Evolutionary conservation across 1,284 basidiomycete species (phyloP).

Genomic region (Apiotrichum sp.): DNA sequence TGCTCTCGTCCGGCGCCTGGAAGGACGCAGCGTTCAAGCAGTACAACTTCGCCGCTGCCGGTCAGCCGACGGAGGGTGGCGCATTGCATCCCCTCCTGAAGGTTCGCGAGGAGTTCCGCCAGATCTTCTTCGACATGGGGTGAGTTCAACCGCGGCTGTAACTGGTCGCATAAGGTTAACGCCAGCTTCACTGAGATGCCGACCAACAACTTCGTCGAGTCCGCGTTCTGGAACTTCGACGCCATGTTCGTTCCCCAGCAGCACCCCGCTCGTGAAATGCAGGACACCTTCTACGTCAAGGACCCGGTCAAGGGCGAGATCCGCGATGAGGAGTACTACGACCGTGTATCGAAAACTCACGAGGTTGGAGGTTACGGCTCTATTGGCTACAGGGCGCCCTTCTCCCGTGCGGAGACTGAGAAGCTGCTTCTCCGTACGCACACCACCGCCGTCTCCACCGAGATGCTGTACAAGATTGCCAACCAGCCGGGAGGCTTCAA

Average conservation of each 20-base stretch:
- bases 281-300: slow-evolving; percentile 98
- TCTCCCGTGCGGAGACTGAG: slow-evolving; percentile 82
- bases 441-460: slow-evolving; percentile 90
- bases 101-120: slow-evolving; percentile 94
- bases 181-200: slow-evolving; percentile 98
- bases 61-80: slow-evolving; percentile 78
- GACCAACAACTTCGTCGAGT: slow-evolving; percentile 95
- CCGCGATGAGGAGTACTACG: slow-evolving; percentile 81
- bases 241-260: slow-evolving; percentile 98
- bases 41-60: slow-evolving; percentile 98
- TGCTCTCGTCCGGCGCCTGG: slow-evolving; percentile 84
- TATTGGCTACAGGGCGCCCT: slow-evolving; percentile 96
- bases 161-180: background rate
- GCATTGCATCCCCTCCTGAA: slow-evolving; percentile 94
- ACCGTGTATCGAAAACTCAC: slow-evolving; percentile 80
- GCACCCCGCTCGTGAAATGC: slow-evolving; percentile 94
- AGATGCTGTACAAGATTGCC: slow-evolving; percentile 92
- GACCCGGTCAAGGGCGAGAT: slow-evolving; percentile 74
- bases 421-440: slow-evolving; percentile 94
- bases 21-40: slow-evolving; percentile 90
- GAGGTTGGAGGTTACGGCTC: slow-evolving; percentile 89
- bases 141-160: slow-evolving; percentile 43
- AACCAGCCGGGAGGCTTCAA: slow-evolving; percentile 71
- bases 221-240: slow-evolving; percentile 99
- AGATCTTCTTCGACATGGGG: slow-evolving; percentile 99